Base-by-base conservation (phyloP, 2,329 filamentous ascomycete genomes). In the Aspergillus viridinutans region DNA sequence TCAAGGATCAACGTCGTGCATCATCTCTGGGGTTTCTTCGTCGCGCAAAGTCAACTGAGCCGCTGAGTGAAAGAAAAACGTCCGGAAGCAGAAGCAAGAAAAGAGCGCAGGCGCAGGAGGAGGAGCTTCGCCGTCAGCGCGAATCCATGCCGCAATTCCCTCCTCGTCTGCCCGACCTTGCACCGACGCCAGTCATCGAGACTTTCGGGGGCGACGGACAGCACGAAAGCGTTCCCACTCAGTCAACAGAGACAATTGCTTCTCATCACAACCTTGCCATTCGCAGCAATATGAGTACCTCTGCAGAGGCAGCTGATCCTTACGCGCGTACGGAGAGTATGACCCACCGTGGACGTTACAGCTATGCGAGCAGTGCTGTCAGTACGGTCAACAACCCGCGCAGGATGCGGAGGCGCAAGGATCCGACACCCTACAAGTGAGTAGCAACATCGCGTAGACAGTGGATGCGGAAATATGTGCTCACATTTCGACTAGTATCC, bases 351-450 rank as follows among this genome's bases (percentile, higher is more conserved):
- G 92, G 93, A 59, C 89, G 94, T 64, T 96, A 96, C 78, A 97
- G 92, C 78, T 97, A 97, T 77, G 92, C 93, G 56, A 96, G 90
- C 78, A 95, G 90, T 75, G 89, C 90, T 54, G 85, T 93, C 64
- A 96, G 90, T 80, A 89, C 90, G 58, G 86, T 96, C 78, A 96
- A 96, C 79, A 96, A 89, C 74, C 93, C 94, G 61, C 87, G 94
- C 64, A 87, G 92, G 71, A 88, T 97, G 64, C 87, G 94, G 67
- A 89, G 93, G 80, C 88, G 94, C 79, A 97, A 96, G 81, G 94
- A 99, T 71, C 94, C 94, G 8, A 97, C 93, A 10, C 92, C 94
- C 0, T 96, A 97, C 84, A 99, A 99, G 93, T 97, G 81, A 84
- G 92, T 84, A 57, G 28, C 26, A 49, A 1, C 50, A 9, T 50